Evolutionary conservation across 2,329 filamentous ascomycete genomes (phyloP), one percentile per base, ranked within the genome.

Genomic region (Myrmaecium sp.): DNA sequence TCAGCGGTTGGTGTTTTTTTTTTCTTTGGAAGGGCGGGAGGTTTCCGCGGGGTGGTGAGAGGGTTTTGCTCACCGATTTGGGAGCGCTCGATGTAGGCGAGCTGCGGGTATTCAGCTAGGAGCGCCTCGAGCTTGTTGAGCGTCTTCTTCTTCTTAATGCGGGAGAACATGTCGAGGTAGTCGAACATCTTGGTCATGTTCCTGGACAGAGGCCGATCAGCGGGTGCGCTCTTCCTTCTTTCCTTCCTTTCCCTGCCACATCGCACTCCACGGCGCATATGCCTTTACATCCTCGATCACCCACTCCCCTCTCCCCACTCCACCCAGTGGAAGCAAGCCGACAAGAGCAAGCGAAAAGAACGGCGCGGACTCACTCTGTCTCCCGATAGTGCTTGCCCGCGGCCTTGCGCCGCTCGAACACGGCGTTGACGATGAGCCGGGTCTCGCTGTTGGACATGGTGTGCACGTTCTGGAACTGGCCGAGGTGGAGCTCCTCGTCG

Each of bases 141-240:
- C 39, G 89, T 89, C 52, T 92, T 81, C 51, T 86, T 83, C 43
- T 84, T 74, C 58, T 93, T 92, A 66, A 95, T 95, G 18, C 89
- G 79, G 11, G 84, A 78, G 55, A 98, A 98, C 35, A 83, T 74
- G 43, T 93, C 83, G 28, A 95, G 71, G 55, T 98, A 95, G 46
- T 84, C 81, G 37, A 83, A 67, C 14, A 86, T 94, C 52, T 92
- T 84, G 35, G 70, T 73, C 30, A 93, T 66, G 52, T 84, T 83
- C 45, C 72, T 78, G 30, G 15, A 13, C n/a, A 4, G 18, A n/a
- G 18, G 7, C n/a, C n/a, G n/a, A n/a, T n/a, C n/a, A n/a, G n/a
- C n/a, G n/a, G n/a, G n/a, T n/a, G n/a, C n/a, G 9, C 10, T 24
- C 21, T 12, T 37, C 35, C 17, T 23, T 31, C 25, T 37, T 31